Base-by-base conservation (phyloP, 73 alveolate genomes). In the Paramecium sonneborni region DNA sequence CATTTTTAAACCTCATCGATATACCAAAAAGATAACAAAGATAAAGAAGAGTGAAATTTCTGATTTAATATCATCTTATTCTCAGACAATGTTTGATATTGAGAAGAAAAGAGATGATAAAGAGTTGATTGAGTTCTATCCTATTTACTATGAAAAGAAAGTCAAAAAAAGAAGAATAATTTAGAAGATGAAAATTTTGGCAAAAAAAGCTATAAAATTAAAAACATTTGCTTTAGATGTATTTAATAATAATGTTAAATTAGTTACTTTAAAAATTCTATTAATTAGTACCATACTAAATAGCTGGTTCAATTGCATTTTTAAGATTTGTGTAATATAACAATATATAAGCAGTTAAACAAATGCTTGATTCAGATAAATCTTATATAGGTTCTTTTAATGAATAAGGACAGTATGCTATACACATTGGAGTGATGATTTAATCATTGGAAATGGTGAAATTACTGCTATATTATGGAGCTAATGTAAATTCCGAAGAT, bases 81-180 rank as follows among this genome's bases (percentile, higher is more conserved):
- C 84, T 10, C 6, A 46, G 41, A 34, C 69, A 20, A 15, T 79
- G 2, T 18, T 37, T 23, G 37, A 41, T 37, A 79, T 79, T n/a
- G 74, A 39, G 2, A 46, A 24, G 28, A 79, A 46, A 43, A 20
- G 24, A 23, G 90, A 79, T 79, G 69, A 79, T 0, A 44, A 79
- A 5, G 55, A 79, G 14, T 9, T 79, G 30, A 79, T 79, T 37
- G 90, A 79, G 24, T 79, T 79, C 72, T 44, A 79, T 44, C 90
- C 90, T 1, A 34, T 21, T 6, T 79, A 79, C 41, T 79, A 79
- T 41, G 44, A 32, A 79, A 30, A 79, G 44, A 39, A 23, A 23
- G 72, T 79, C 1, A 79, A 79, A 79, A 79, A 14, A 44, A 41
- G 72, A 44, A 79, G 90, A 44, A 38, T 79, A 6, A 41, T 43